phyloP scores from a whole-genome alignment of 2,329 filamentous ascomycete genomes.

The Chaetomium sp. region DNA sequence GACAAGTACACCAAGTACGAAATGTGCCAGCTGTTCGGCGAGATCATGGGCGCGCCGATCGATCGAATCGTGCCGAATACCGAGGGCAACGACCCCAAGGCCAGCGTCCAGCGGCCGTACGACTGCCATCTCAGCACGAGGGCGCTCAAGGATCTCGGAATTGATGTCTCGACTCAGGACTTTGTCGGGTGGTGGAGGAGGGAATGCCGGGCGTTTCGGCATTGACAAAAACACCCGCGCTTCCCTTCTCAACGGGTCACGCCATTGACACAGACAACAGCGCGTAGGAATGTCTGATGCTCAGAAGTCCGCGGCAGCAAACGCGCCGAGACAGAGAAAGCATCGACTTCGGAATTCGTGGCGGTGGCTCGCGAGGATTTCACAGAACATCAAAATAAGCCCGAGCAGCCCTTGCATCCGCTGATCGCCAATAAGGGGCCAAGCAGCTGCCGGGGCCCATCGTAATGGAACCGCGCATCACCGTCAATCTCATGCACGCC shows the following conservation, averaged over 20 bases:
- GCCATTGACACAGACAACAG: background rate
- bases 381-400: slow-evolving; percentile 3
- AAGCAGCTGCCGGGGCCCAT: background rate
- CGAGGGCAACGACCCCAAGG: slow-evolving; percentile 70
- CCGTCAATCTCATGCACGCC: background rate
- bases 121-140: slow-evolving; percentile 85
- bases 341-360: slow-evolving; percentile 10
- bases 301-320: background rate
- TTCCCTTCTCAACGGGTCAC: background rate
- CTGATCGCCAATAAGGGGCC: slow-evolving; percentile 8
- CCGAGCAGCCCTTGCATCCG: slow-evolving; percentile 17
- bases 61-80: slow-evolving; percentile 69
- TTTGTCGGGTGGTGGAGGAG: slow-evolving; percentile 82
- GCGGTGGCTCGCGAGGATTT: slow-evolving; percentile 18
- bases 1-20: slow-evolving; percentile 87
- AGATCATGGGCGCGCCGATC: slow-evolving; percentile 75
- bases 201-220: slow-evolving; percentile 61
- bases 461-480: slow-evolving; percentile 6
- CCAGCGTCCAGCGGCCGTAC: slow-evolving; percentile 76
- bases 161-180: slow-evolving; percentile 72
- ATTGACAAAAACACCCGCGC: slow-evolving; percentile 41
- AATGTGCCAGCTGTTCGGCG: slow-evolving; percentile 76
- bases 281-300: slow-evolving; percentile 13
- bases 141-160: slow-evolving; percentile 70
- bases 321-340: background rate